phyloP scores from a whole-genome alignment of 768 basidiomycete species.

The Lactifluus pinguis region DNA sequence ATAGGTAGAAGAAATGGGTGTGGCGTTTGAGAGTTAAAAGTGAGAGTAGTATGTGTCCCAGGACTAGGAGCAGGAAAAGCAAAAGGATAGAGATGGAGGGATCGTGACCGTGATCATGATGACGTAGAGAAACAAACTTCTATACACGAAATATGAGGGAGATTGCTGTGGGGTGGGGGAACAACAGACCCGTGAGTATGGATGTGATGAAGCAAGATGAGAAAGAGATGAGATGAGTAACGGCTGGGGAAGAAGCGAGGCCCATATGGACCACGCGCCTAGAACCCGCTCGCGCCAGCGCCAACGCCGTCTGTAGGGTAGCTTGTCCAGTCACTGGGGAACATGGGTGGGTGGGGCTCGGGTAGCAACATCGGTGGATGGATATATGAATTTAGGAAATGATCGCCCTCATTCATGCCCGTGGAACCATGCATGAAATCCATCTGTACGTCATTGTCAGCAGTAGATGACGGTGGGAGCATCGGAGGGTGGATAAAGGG shows the following conservation, averaged over 20 bases:
- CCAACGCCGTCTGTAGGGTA: constrained; percentile 19
- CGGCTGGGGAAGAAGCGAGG: not conserved
- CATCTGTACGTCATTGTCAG: constrained; percentile 52
- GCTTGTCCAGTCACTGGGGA: constrained; percentile 27
- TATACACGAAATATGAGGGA: constrained; percentile 16
- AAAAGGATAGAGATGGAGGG: not conserved
- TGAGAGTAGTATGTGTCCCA: not conserved
- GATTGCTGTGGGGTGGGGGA: not conserved
- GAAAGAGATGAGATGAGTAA: constrained; percentile 1
- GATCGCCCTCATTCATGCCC: constrained; percentile 53
- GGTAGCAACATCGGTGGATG: constrained; percentile 49
- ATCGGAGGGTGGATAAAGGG: constrained; percentile 61
- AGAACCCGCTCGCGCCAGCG: constrained; percentile 22
- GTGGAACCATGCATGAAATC: constrained; percentile 61
- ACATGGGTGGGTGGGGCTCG: constrained; percentile 31
- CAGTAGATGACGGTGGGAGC: constrained; percentile 32
- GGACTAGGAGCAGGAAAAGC: not conserved
- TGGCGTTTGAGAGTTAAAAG: not conserved
- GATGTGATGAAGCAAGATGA: not conserved
- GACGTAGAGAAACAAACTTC: constrained; percentile 1
- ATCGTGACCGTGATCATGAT: constrained; percentile 10
- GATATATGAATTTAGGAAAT: constrained; percentile 43
- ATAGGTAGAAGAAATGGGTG: not conserved
- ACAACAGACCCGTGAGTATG: not conserved
- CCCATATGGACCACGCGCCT: constrained; percentile 27